phyloP scores from a whole-genome alignment of 257 asterid genomes.

The Solanum piurae region DNA sequence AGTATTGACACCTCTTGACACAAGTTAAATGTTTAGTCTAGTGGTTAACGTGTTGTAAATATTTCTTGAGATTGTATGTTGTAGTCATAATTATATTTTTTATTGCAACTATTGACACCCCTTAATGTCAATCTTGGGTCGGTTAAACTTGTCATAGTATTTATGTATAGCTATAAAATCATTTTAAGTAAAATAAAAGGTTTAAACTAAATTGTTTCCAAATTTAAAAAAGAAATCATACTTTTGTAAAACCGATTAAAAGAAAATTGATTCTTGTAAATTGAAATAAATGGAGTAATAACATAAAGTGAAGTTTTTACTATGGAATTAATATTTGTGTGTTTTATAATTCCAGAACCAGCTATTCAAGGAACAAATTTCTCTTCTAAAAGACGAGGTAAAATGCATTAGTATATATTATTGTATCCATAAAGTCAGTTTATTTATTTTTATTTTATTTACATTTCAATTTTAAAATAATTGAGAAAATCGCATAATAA shows the following conservation, averaged over 20 bases:
- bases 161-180: background rate
- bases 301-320: background rate
- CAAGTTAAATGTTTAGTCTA: no score
- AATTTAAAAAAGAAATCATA: background rate
- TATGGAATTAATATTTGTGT: background rate
- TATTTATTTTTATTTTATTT: background rate
- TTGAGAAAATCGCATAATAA: background rate
- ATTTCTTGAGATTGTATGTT: background rate
- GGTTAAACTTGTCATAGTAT: background rate
- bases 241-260: background rate
- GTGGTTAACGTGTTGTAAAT: no score
- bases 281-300: background rate
- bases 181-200: background rate
- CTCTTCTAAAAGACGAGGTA: constrained; percentile 36
- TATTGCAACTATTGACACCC: background rate
- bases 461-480: no score
- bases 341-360: constrained; percentile 15
- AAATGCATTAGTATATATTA: background rate
- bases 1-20: no score
- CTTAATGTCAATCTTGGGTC: background rate
- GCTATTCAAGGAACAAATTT: constrained; percentile 23
- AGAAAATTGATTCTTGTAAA: background rate
- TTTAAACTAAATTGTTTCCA: background rate
- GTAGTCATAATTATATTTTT: background rate
- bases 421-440: background rate